Conservation (phyloP, 306 rosid species). For the Malus sieversii region DNA sequence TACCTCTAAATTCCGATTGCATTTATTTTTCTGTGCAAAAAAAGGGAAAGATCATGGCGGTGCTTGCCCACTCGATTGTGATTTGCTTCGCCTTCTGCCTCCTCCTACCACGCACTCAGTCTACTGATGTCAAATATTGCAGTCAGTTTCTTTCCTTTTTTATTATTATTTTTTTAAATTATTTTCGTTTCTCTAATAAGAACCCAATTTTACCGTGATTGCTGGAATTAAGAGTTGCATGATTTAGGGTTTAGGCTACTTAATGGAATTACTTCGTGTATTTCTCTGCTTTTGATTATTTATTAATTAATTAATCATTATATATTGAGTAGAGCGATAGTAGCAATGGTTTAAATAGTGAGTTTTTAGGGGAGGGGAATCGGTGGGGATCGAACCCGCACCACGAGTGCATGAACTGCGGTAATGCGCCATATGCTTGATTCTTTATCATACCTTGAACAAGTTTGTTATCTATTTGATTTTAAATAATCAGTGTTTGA, state of each 20-base stretch:
- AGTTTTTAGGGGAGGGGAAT: too few species aligned
- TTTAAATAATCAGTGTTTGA: neutral
- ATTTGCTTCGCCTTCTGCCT: constrained; percentile 30
- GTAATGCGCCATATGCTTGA: too few species aligned
- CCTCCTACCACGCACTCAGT: constrained; percentile 30
- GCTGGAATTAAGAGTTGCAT: neutral
- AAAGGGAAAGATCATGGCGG: constrained; percentile 24
- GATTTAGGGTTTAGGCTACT: neutral
- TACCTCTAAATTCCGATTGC: neutral
- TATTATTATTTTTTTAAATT: neutral
- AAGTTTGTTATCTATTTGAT: neutral
- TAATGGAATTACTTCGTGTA: too few species aligned
- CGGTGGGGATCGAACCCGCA: too few species aligned
- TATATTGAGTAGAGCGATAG: too few species aligned
- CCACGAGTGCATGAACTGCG: too few species aligned
- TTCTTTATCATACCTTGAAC: neutral
- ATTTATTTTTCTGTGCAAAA: neutral
- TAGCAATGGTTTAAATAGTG: too few species aligned
- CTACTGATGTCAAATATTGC: constrained; percentile 49
- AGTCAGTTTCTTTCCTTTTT: constrained; percentile 29
- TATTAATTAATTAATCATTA: too few species aligned
- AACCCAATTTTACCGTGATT: neutral
- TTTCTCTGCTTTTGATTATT: too few species aligned
- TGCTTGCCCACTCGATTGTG: constrained; percentile 21
- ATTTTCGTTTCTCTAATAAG: neutral